Base-by-base conservation (phyloP, 495 filamentous ascomycete genomes). In the Trichoderma parareesei region DNA sequence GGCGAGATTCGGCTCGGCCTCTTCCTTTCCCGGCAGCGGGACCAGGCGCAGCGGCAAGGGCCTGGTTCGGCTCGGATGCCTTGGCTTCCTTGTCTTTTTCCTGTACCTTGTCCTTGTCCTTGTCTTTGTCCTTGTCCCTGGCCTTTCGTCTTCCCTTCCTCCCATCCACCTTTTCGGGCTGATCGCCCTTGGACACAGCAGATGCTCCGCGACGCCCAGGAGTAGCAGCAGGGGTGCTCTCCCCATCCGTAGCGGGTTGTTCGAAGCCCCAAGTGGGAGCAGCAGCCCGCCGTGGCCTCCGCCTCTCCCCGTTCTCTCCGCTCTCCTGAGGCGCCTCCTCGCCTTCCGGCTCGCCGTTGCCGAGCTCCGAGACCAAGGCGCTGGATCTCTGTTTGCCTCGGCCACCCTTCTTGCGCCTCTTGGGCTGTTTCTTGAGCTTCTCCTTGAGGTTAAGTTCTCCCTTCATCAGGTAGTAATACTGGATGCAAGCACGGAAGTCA, bases 381-480 rank as follows among this genome's bases (percentile, higher is more conserved):
- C 87, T 92, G 11, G 90, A 88, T 67, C 88, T 85, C 48, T 88
- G 87, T 61, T 90, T 86, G 20, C 75, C 77, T 44, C 81, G 79
- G 53, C 72, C 76, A 37, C 81, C 79, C 69, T 78, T 84, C 65
- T 82, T 85, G 44, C 86, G 80, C 64, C 83, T 85, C 61, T 84
- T 87, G 38, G 85, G 87, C 75, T 87, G 85, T 65, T 86, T 88
- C 75, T 85, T 93, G 38, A 90, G 77, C 72, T 89, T 90, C 43
- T 90, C 88, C 75, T 96, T 95, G 70, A 97, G 93, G 65, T 91
- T 91, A 35, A 87, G 85, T 65, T 87, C 83, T 70, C 90, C 87
- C 75, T 98, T 98, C 64, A 89, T 96, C 67, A 92, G 84, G 74
- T 98, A 98, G 73, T 98, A 98, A 73, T 98, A 95, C 68, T 91